Conservation (phyloP, 106 monocot genomes). For the Dioscorea dumetorum region DNA sequence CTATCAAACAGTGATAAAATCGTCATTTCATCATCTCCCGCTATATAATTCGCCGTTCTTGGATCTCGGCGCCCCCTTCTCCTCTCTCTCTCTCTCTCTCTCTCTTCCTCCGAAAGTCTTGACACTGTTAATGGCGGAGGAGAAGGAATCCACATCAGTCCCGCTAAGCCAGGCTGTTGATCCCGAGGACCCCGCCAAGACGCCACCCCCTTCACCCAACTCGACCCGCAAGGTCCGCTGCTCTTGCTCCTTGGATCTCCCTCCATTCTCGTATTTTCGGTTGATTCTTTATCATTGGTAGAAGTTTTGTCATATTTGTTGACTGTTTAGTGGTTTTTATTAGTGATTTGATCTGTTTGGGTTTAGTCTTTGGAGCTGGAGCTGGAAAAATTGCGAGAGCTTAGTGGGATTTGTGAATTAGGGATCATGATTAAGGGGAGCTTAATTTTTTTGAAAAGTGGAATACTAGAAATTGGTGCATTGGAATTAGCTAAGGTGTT, state of each 20-base stretch:
- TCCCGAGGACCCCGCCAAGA: slow-evolving; percentile 87
- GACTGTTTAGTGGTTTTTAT: background rate
- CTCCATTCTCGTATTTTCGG: background rate
- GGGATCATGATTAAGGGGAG: background rate
- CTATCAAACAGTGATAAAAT: no score
- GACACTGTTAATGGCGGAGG: slow-evolving; percentile 32
- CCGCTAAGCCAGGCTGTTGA: slow-evolving; percentile 61
- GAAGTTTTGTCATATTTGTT: background rate
- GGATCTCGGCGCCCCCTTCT: no score
- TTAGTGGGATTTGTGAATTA: background rate
- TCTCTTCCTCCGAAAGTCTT: no score
- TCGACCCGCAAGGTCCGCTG: slow-evolving; percentile 71
- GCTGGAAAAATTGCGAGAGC: background rate
- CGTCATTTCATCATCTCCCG: no score
- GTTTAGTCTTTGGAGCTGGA: no score
- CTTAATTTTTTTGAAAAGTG: no score
- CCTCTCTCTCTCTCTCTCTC: no score
- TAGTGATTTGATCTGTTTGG: background rate
- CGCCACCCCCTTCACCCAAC: slow-evolving; percentile 34
- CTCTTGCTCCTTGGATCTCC: no score
- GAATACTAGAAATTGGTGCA: no score
- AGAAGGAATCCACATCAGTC: slow-evolving; percentile 45
- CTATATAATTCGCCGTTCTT: no score
- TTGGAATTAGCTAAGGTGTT: no score
- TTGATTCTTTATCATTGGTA: no score